phyloP scores from a whole-genome alignment of 805 yeast species.

The Candida glaebosa region DNA sequence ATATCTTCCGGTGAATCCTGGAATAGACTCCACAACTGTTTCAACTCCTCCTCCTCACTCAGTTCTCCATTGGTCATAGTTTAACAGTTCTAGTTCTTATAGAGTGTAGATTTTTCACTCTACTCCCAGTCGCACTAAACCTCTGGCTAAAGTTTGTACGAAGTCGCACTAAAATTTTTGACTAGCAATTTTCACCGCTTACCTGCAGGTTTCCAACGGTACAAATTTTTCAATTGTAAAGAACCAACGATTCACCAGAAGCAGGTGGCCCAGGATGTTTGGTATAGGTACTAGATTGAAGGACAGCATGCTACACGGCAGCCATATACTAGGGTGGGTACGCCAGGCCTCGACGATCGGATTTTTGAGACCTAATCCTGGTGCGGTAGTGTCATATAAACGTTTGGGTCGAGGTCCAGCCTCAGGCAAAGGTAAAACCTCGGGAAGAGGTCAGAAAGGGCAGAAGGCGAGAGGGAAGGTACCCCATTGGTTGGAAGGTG shows the following conservation, averaged over 20 bases:
- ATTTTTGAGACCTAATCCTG: constrained; percentile 53
- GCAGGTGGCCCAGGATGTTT: constrained; percentile 11
- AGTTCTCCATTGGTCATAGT: constrained; percentile 8
- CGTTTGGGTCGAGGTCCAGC: constrained; percentile 97
- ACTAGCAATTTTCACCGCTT: too few relatives aligned
- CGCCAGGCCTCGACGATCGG: constrained; percentile 51
- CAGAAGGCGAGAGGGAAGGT: constrained; percentile 93
- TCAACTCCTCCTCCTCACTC: constrained; percentile 24
- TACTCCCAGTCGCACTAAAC: too few relatives aligned
- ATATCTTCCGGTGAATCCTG: constrained; percentile 28
- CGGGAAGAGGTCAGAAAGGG: constrained; percentile 98
- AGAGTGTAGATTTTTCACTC: not conserved
- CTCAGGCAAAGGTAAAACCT: constrained; percentile 87
- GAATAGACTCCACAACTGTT: constrained; percentile 28
- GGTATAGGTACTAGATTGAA: constrained; percentile 7
- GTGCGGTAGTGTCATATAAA: constrained; percentile 58
- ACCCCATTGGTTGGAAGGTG: constrained; percentile 96
- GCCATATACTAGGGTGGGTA: constrained; percentile 5
- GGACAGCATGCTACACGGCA: constrained; percentile 3
- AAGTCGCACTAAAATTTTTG: too few relatives aligned
- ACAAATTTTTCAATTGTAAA: not conserved
- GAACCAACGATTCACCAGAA: too few relatives aligned
- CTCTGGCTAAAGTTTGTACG: too few relatives aligned
- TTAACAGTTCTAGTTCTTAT: not conserved
- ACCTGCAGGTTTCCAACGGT: not conserved